Evolutionary conservation across 2,329 filamentous ascomycete genomes (phyloP).

Genomic region (Alternaria atra): DNA sequence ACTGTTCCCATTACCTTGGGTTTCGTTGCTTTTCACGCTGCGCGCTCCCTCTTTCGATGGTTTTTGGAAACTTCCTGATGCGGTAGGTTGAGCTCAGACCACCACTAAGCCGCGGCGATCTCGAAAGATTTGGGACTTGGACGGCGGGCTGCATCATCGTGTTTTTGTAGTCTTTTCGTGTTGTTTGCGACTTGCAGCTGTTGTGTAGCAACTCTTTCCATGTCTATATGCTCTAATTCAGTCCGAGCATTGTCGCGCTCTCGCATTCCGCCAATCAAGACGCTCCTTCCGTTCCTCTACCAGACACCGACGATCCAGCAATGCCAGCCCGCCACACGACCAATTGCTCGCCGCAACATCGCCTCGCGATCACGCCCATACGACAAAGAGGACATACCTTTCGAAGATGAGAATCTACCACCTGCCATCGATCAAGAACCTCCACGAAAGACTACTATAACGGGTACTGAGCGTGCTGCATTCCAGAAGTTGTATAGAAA

Average conservation of each 20-base stretch:
- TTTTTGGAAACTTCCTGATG: not conserved
- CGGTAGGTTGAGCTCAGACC: conserved; percentile 14
- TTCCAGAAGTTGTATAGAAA: conserved; percentile 49
- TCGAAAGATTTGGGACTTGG: conserved; percentile 14
- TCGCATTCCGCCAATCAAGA: conserved; percentile 43
- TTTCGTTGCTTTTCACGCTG: not conserved
- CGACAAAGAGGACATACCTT: conserved; percentile 22
- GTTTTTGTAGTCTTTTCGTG: not conserved
- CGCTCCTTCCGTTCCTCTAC: conserved; percentile 74
- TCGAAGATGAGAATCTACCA: conserved; percentile 21
- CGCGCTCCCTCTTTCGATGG: not conserved
- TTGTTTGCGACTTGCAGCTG: not conserved
- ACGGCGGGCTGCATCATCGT: conserved; percentile 2
- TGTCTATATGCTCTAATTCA: conserved; percentile 44
- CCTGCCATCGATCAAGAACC: conserved; percentile 29
- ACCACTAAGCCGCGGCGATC: conserved; percentile 2
- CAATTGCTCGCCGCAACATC: conserved; percentile 32
- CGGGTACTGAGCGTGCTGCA: conserved; percentile 45
- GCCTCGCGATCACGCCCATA: conserved; percentile 31
- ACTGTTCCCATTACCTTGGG: not conserved
- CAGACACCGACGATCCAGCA: conserved; percentile 71
- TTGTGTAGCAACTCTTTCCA: conserved; percentile 20
- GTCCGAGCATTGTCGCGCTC: conserved; percentile 46
- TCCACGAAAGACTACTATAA: conserved; percentile 46
- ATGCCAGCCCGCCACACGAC: conserved; percentile 32